phyloP scores from a whole-genome alignment of 768 basidiomycete species.

The Lanmaoa pseudosensibilis region DNA sequence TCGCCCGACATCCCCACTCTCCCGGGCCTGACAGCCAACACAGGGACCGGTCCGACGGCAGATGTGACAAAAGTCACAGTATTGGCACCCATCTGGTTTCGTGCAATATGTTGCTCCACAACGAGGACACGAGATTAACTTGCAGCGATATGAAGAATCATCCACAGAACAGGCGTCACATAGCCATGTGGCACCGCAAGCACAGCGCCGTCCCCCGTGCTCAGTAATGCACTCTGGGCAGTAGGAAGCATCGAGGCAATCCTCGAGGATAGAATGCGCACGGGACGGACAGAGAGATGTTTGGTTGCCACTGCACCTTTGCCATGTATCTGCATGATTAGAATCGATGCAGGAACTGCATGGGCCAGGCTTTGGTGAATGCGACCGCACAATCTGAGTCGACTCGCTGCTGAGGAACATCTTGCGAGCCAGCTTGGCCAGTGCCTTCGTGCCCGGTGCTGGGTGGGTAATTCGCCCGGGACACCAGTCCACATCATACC shows the following conservation, averaged over 20 bases:
- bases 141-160: no score
- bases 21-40: background rate
- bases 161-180: background rate
- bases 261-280: no score
- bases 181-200: background rate
- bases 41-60: background rate
- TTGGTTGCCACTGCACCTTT: background rate
- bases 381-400: background rate
- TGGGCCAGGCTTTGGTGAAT: background rate
- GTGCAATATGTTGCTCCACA: background rate
- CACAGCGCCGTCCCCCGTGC: background rate
- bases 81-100: background rate
- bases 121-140: background rate
- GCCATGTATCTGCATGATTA: background rate
- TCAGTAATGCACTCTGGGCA: background rate
- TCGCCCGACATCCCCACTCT: background rate
- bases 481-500: background rate
- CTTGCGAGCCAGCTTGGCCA: background rate
- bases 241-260: no score
- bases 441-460: background rate
- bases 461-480: background rate
- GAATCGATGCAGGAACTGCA: background rate
- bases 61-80: background rate
- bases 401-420: background rate
- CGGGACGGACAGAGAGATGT: no score